A percentile compares a stretch with the other conserved stretches of the same genome.
phyloP scores from a whole-genome alignment of 768 basidiomycete species.

The Collybiopsis luxurians region DNA sequence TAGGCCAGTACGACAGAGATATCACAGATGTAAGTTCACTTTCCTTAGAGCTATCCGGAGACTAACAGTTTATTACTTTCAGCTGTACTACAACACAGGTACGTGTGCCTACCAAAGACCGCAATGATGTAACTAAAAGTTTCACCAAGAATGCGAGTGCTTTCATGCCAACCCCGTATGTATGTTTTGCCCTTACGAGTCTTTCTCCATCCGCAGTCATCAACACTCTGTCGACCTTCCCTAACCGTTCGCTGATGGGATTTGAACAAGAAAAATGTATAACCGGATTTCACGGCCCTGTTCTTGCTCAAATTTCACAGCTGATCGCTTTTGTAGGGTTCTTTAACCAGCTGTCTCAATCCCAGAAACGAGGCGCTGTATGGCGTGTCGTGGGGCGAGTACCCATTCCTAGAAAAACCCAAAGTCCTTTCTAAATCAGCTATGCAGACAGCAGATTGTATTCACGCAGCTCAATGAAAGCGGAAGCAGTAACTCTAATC shows the following conservation, averaged over 20 bases:
- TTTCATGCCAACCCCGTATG: neutral
- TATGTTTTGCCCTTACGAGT: neutral
- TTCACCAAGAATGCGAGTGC: neutral
- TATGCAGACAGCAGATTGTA: constrained; percentile 50
- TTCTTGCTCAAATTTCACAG: neutral
- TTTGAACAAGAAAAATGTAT: constrained; percentile 52
- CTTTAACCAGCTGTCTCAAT: constrained; percentile 41
- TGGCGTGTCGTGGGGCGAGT: constrained; percentile 54
- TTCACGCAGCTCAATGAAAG: constrained; percentile 45
- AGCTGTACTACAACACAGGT: constrained; percentile 54
- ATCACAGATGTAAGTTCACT: constrained; percentile 46
- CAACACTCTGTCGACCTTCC: constrained; percentile 37
- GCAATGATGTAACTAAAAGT: neutral
- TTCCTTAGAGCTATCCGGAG: neutral
- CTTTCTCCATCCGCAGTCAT: constrained; percentile 33
- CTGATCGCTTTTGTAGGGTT: constrained; percentile 46
- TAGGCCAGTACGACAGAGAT: constrained; percentile 54
- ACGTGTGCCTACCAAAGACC: constrained; percentile 7
- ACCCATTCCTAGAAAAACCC: neutral
- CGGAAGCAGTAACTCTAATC: constrained; percentile 29
- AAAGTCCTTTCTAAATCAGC: neutral
- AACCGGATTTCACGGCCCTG: constrained; percentile 3
- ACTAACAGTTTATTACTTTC: neutral
- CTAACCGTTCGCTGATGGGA: constrained; percentile 54
- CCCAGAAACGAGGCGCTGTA: constrained; percentile 42